Conservation (phyloP, 345 rosid genomes). For the Schrenkiella parvula region DNA sequence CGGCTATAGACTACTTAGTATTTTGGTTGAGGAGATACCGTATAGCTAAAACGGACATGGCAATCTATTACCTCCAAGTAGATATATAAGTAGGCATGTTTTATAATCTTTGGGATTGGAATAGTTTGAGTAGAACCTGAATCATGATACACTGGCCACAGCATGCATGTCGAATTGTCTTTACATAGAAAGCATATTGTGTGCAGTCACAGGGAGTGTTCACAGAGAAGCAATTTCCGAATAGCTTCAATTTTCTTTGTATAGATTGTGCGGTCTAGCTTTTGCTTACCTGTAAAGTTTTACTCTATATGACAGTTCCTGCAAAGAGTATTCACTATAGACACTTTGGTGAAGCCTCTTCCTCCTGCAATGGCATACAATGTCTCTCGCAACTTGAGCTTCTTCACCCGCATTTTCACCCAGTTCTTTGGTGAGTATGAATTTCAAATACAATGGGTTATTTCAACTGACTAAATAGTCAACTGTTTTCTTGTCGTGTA, state of each 20-base stretch:
- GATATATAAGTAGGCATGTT: neutral
- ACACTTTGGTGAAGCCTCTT: slow-evolving; percentile 94
- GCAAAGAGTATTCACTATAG: slow-evolving; percentile 82
- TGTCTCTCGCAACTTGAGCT: slow-evolving; percentile 86
- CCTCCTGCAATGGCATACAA: slow-evolving; percentile 89
- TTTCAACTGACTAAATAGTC: neutral
- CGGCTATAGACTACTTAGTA: neutral
- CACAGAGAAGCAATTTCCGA: neutral
- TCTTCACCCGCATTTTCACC: slow-evolving; percentile 93
- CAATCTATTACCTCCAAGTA: neutral
- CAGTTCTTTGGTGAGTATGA: slow-evolving; percentile 84
- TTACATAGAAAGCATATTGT: neutral
- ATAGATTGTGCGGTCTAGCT: neutral
- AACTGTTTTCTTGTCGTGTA: neutral
- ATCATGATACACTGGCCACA: neutral
- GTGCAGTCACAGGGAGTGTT: neutral
- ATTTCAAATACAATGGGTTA: neutral
- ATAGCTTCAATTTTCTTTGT: neutral
- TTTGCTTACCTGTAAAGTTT: neutral
- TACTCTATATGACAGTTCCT: slow-evolving; percentile 54
- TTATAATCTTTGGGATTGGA: neutral
- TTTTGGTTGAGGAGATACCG: neutral
- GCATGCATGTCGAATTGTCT: neutral
- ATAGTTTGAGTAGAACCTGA: neutral
- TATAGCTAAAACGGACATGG: neutral